Conservation (phyloP, 2,329 filamentous ascomycete species). For the Cercospora berteroae region DNA sequence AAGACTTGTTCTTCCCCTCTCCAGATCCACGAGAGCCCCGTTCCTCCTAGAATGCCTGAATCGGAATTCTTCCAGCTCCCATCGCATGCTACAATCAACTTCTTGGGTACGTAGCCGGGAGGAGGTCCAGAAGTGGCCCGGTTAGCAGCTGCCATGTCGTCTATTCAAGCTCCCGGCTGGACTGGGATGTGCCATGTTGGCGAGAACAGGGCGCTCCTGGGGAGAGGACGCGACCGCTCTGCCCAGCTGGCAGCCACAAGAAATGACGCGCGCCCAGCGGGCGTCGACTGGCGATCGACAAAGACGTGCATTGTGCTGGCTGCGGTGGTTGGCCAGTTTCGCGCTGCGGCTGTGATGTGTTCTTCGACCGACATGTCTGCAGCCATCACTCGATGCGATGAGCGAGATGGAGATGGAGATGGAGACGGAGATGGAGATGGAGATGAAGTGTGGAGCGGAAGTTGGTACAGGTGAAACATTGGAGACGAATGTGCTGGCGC, state of each 20-base stretch:
- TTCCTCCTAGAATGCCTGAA: constrained; percentile 28
- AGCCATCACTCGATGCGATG: not conserved
- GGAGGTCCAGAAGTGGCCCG: not conserved
- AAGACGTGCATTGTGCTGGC: not conserved
- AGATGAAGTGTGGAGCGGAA: not conserved
- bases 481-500: not conserved
- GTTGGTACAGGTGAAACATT: not conserved
- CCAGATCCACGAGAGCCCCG: constrained; percentile 18
- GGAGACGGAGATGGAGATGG: not conserved
- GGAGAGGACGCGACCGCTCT: not conserved
- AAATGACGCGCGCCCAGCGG: not conserved
- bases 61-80: constrained; percentile 33
- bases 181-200: not conserved
- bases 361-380: not conserved
- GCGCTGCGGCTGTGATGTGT: not conserved
- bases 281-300: not conserved
- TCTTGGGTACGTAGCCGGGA: constrained; percentile 19
- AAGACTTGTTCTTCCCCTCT: constrained; percentile 27
- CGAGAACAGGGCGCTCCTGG: not conserved
- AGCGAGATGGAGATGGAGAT: not conserved
- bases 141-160: not conserved
- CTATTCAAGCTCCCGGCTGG: not conserved
- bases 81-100: constrained; percentile 30
- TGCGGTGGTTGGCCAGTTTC: not conserved
- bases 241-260: not conserved